Base-by-base conservation (phyloP, 1,284 basidiomycete species). In the Ustilago lituana region DNA sequence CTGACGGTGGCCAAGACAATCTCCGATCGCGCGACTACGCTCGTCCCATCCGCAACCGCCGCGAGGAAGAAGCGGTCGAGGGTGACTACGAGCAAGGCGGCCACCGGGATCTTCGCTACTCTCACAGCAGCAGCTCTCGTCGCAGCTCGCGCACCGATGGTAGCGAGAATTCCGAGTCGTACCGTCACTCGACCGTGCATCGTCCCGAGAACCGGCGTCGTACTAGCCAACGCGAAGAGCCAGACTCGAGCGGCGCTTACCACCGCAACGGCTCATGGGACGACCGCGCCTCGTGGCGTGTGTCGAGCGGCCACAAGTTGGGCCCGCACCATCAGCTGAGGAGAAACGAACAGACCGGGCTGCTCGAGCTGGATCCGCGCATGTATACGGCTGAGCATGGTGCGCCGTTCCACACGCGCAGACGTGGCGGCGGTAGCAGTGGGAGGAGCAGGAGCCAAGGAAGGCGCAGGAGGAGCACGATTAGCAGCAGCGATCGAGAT, bases 261-360 rank as follows among this genome's bases (percentile, higher is more conserved):
- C 60, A 60, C 23, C 11, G 19, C 7, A 53, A 71, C n/a, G 71
- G 71, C 0, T 54, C 68, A 5, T 71, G 71, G 71, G 67, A 74
- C 33, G 31, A 65, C 2, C 47, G 51, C 4, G 67, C 71, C 2
- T 66, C 62, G 7, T 77, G 74, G 74, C 59, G 73, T 5, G 37
- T 60, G 6, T 72, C 67, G 27, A 73, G 44, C 15, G 69, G 64
- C 4, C 74, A 77, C 59, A 77, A 77, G 49, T 40, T 77, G 15
- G 73, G 66, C 4, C 68, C 72, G 5, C 68, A 74, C 22, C 67
- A 70, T 37, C 67, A 55, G 41, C 38, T 70, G 27, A 33, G 57
- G 2, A 44, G 62, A 17, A 65, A 70, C 47, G 53, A 60, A 32
- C 50, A 61, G 54, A 65, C 57, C 9, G 67, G 67, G 6, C 41